Evolutionary conservation across 257 asterid genomes (phyloP), one percentile per base, ranked within the genome.

Genomic region (Echites panduratus): DNA sequence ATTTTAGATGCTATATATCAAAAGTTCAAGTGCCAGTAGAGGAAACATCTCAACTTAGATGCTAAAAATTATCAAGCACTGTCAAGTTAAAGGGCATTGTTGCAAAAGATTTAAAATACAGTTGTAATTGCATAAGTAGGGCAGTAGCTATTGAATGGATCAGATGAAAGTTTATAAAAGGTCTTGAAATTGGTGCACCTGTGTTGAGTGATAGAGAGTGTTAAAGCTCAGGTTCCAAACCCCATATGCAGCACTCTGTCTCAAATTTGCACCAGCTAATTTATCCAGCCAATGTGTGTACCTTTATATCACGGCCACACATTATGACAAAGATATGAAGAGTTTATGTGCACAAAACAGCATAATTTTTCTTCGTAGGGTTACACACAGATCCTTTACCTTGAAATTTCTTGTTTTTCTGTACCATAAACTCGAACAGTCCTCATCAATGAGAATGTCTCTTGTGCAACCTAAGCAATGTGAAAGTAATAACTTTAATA

Each of bases 231-330:
- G 85, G 84, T 84, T 94, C 99, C 99, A 94, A 71, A 87, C 73
- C 64, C 99, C 99, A 79, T 94, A 91, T 62, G 99, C 97, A 84
- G 99, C 97, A 85, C 96, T 91, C 74, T 94, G 98, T 73, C 96
- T 89, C 86, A 94, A 82, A 84, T 89, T 83, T 84, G 89, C 73
- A 79, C 86, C 83, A 66, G 98, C 95, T 84, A 94, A 79, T 82
- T 82, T 94, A 40, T 84, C 95, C 79, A 90, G 80, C 99, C 99
- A 94, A 35, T 70, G 68, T 72, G 80, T 68, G 70, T 89, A 94
- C 83, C 97, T 91, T 70, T 73, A 73, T 72, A 80, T 61, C 77
- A 76, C 75, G 12, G 14, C 66, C 47, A 71, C 26, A 71, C 41
- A 52, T 64, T 47, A 67, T 24, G 72, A 68, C 26, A 75, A 11